Conservation (phyloP, 495 filamentous ascomycete species). For the Xanthoparmelia taractica region DNA sequence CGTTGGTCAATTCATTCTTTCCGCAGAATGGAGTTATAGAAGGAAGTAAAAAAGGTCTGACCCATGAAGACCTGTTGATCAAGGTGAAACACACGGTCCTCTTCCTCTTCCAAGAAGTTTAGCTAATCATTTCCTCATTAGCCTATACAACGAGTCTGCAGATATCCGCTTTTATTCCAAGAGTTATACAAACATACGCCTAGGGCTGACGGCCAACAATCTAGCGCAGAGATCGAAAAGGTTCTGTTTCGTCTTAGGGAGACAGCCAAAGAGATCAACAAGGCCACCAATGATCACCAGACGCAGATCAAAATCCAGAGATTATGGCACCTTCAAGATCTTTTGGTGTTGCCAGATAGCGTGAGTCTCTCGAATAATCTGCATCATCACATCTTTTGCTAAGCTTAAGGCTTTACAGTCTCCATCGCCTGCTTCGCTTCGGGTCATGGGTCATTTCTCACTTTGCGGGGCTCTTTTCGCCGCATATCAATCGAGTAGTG, state of each 20-base stretch:
- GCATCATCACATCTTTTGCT: neutral
- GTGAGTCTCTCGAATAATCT: conserved; percentile 39
- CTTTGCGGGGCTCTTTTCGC: conserved; percentile 84
- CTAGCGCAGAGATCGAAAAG: conserved; percentile 70
- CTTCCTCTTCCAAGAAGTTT: too few species aligned
- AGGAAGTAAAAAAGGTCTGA: conserved; percentile 63
- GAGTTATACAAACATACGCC: conserved; percentile 77
- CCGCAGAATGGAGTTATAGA: conserved; percentile 58
- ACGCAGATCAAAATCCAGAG: conserved; percentile 53
- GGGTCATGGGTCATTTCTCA: conserved; percentile 69
- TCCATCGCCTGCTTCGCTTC: conserved; percentile 47
- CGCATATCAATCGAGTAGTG: conserved; percentile 63
- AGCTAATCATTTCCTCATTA: conserved; percentile 30
- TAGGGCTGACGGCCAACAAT: conserved; percentile 71
- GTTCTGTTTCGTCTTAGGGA: conserved; percentile 64
- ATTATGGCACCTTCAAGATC: conserved; percentile 71
- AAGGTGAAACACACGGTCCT: conserved; percentile 52
- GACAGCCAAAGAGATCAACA: conserved; percentile 66
- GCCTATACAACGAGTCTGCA: conserved; percentile 91
- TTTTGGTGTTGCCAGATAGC: conserved; percentile 62
- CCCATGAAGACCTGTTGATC: conserved; percentile 77
- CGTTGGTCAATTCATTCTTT: conserved; percentile 65
- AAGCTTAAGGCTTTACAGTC: conserved; percentile 23
- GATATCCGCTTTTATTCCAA: conserved; percentile 80
- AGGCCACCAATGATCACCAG: conserved; percentile 53